Percentiles rank a stretch among this genome's conserved stretches.
phyloP scores from a whole-genome alignment of 83 land plant genomes.

The Larix sibirica region DNA sequence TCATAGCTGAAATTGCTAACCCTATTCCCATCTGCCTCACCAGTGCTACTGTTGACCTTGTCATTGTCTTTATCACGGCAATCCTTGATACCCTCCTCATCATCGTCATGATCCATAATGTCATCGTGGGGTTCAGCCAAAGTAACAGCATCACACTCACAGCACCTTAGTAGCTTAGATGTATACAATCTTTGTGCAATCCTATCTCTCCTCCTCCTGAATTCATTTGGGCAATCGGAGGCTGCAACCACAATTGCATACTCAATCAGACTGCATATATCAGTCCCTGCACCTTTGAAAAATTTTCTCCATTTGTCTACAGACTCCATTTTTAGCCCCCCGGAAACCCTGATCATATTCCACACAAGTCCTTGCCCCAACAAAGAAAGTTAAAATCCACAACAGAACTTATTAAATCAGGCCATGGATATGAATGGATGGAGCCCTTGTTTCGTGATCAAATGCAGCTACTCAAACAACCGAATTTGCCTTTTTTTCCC shows the following conservation, averaged over 20 bases:
- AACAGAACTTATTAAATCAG: too few relatives aligned
- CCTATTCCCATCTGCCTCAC: slow-evolving; percentile 15
- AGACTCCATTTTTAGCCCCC: too few relatives aligned
- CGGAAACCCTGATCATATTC: too few relatives aligned
- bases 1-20: slow-evolving; percentile 46
- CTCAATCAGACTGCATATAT: slow-evolving; percentile 1
- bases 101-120: background rate
- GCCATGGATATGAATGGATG: too few relatives aligned
- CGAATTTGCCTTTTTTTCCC: too few relatives aligned
- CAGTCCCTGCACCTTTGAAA: slow-evolving; percentile 42
- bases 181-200: background rate
- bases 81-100: background rate
- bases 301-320: slow-evolving; percentile 56
- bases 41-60: slow-evolving; percentile 12
- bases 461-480: too few relatives aligned
- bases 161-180: background rate
- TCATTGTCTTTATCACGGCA: background rate
- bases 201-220: background rate
- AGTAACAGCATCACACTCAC: slow-evolving; percentile 8
- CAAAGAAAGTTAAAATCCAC: too few relatives aligned
- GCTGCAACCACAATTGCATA: slow-evolving; percentile 1
- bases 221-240: background rate
- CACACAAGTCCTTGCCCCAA: too few relatives aligned
- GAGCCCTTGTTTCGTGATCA: too few relatives aligned
- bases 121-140: background rate